Evolutionary conservation across 176 grass and related monocot species (phyloP), one percentile per base, ranked within the genome.

Genomic region (Ensete glaucum): DNA sequence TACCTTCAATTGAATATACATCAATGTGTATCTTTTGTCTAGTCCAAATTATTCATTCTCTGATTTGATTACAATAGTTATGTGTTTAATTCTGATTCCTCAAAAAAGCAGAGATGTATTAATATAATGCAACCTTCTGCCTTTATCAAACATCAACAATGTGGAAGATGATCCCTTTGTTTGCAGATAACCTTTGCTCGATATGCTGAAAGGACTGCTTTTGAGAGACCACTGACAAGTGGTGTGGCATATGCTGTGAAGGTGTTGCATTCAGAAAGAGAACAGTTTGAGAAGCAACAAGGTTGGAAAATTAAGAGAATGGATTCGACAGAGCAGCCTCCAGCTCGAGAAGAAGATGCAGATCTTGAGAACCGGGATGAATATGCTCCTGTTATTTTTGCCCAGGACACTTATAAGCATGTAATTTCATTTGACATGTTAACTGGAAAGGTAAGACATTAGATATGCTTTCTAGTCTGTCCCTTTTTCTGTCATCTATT

Each of bases 331-430:
- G 87, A 89, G 53, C 79, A 87, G 48, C 82, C 88, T 21, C 83
- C 82, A 21, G 85, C 80, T 10, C 87, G 66, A 0, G 77, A 86
- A 1, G 84, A 94, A 77, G 88, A 66, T 63, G 76, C 79, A 60
- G 70, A 69, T 14, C 58, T 76, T 2, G 93, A 97, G 82, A 81
- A 81, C 77, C 84, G 85, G n/a, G 81, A 88, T 20, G 96, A 99
- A 87, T 99, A 99, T 67, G 96, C 91, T 4, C 96, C 96, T 7
- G 96, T 91, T 80, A 94, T 99, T 84, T 99, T 99, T 81, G 96
- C 96, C 14, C 96, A 91, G 77, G 96, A 99, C 76, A 52, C 90
- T 1, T 99, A 94, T 80, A 99, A 91, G 77, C 91, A 99, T 64
- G 91, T 99, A 65, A 63, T 99, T 29, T 99, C 96, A 54, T 83